phyloP scores from a whole-genome alignment of 352 stramenopile species.

The Phytophthora ramorum region DNA sequence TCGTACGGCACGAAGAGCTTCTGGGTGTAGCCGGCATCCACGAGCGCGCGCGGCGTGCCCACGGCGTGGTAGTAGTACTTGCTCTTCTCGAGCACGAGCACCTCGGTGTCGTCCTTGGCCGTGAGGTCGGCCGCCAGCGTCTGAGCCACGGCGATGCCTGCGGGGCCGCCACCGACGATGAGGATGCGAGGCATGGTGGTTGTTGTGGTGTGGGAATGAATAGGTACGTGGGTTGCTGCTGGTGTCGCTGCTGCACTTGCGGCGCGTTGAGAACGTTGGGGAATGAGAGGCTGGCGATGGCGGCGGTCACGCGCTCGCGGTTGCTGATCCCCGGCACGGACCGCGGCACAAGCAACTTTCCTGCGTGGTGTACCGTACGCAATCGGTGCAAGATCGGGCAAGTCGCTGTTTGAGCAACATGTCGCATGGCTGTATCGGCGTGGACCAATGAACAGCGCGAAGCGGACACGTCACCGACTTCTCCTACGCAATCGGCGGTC shows the following conservation, averaged over 20 bases:
- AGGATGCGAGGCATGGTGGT: conserved; percentile 55
- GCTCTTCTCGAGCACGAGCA: conserved; percentile 68
- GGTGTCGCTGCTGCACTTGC: conserved; percentile 8
- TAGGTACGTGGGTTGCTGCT: not conserved
- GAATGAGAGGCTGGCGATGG: conserved; percentile 20
- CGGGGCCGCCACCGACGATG: conserved; percentile 59
- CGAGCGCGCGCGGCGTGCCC: conserved; percentile 48
- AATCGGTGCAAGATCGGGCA: conserved; percentile 24
- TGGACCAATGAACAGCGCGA: conserved; percentile 5
- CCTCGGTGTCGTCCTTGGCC: conserved; percentile 40
- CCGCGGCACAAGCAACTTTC: not conserved
- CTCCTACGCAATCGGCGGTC: conserved; percentile 22
- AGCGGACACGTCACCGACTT: conserved; percentile 7
- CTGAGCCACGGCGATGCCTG: conserved; percentile 53
- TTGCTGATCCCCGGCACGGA: too few species aligned
- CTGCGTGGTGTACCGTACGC: not conserved
- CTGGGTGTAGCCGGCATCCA: conserved; percentile 48
- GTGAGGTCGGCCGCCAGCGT: conserved; percentile 43
- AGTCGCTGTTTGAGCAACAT: conserved; percentile 2
- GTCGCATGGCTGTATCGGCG: conserved; percentile 2
- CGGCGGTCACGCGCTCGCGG: too few species aligned
- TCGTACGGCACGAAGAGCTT: conserved; percentile 71
- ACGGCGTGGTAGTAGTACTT: conserved; percentile 59
- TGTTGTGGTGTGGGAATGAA: not conserved
- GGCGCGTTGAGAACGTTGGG: conserved; percentile 16